These are phyloP conservation scores for Tetrastigma voinierianum DNA, from an alignment of 164 flowering plant species.

Conservation along the genomic window DNA sequence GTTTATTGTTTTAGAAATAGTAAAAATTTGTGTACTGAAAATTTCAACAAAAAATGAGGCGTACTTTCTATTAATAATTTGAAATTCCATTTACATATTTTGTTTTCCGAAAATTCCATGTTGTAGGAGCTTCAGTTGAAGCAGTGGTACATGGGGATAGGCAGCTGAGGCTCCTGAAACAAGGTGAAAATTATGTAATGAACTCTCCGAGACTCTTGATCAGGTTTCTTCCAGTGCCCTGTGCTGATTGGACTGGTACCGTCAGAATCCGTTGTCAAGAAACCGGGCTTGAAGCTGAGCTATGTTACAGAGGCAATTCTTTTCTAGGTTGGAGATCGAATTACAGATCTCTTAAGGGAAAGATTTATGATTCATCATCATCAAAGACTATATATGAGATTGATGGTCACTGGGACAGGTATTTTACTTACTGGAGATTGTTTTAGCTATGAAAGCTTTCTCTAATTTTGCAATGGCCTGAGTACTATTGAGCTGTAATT, in stretches of 20 bases:
- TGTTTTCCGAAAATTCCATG: not conserved
- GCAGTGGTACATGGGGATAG: constrained; percentile 61
- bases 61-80: too few species aligned
- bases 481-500: too few species aligned
- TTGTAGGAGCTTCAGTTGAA: constrained; percentile 66
- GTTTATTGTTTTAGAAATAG: too few species aligned
- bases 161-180: constrained; percentile 50
- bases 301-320: constrained; percentile 40
- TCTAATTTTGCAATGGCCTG: too few species aligned
- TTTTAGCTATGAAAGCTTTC: too few species aligned
- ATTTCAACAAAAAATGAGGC: too few species aligned
- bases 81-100: too few species aligned
- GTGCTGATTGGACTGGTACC: constrained; percentile 56
- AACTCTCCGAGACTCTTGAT: constrained; percentile 62
- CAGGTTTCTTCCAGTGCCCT: constrained; percentile 65
- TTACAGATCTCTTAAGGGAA: constrained; percentile 57
- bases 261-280: constrained; percentile 59
- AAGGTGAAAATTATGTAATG: constrained; percentile 69
- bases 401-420: constrained; percentile 90
- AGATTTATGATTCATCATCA: constrained; percentile 51
- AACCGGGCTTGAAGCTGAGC: constrained; percentile 68
- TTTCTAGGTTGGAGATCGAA: constrained; percentile 43
- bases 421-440: too few species aligned
- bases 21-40: too few species aligned
- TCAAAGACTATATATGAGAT: constrained; percentile 52